Evolutionary conservation across 495 filamentous ascomycete genomes (phyloP), one percentile per base, ranked within the genome.

Genomic region (Hypoxylon rickii): DNA sequence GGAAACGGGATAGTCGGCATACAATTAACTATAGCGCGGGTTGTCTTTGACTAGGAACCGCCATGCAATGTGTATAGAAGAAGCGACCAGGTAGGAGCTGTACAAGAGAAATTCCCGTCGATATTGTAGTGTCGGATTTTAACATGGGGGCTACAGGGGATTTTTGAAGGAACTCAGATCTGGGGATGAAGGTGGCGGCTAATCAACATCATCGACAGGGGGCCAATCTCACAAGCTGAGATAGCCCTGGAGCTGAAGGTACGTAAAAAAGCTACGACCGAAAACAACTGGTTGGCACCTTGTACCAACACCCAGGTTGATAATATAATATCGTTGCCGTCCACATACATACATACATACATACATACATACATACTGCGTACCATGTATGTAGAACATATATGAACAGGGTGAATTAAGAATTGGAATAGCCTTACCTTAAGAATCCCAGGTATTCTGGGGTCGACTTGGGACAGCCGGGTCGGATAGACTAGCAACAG

Each of bases 121-220:
- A 20, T 47, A 49, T 22, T n/a, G 53, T 40, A 16, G 20, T 41
- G 34, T 15, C 39, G 26, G 41, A 47, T 15, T 37, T 49, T 48
- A 36, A 19, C 44, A 13, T 43, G 39, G 50, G 44, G 53, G 39
- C 46, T 32, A 49, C 34, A 26, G 32, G n/a, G 21, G 33, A 48
- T 48, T 45, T 43, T 40, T 44, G 31, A 36, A n/a, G 41, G 24
- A 51, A 26, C 46, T 53, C 34, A 19, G 53, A 46, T 54, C 38
- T 63, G 51, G 37, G 52, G 52, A 55, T 61, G 55, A 51, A 41
- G n/a, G 19, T 43, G 52, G 42, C 46, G 51, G 51, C 40, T 55
- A 51, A 55, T 55, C n/a, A 51, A 29, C 16, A 24, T 44, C 39
- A 21, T 43, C 29, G 32, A 21, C 45, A 51, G 18, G 51, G 57